phyloP scores from a whole-genome alignment of 225 moss, liverwort and hornwort genomes.

The Rhytidiadelphus loreus region DNA sequence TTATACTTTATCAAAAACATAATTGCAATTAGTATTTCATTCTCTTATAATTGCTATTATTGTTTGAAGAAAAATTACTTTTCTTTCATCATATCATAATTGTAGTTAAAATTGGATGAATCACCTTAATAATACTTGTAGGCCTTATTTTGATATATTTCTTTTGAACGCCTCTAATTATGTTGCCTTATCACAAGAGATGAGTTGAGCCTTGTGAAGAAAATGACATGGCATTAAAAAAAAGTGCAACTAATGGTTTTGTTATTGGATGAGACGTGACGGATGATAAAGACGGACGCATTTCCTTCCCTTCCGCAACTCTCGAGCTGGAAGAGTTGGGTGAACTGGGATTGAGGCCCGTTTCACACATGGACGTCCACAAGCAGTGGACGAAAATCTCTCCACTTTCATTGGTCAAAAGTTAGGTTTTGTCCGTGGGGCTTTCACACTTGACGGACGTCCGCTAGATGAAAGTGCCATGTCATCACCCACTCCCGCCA shows the following conservation, averaged over 20 bases:
- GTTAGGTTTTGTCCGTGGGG: no score
- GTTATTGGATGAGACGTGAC: background rate
- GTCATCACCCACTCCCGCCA: no score
- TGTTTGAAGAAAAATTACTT: fast-evolving
- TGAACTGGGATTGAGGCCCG: background rate
- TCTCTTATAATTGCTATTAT: background rate
- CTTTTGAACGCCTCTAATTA: background rate
- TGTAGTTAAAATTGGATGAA: background rate
- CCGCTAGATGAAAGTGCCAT: no score
- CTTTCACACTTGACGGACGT: no score
- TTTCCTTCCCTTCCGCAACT: background rate
- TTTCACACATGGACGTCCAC: no score
- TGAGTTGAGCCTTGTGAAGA: background rate
- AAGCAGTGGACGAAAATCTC: no score
- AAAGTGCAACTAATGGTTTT: background rate
- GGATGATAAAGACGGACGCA: background rate
- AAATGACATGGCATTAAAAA: background rate
- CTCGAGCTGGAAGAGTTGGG: background rate
- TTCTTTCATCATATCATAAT: no score
- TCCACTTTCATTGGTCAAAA: no score
- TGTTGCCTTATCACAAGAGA: background rate
- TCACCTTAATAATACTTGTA: background rate
- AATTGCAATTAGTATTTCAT: background rate
- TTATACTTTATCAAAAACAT: background rate
- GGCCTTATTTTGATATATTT: background rate